These are phyloP conservation scores for Eucalyptus cloeziana DNA, from an alignment of 345 rosid genomes.

Conservation along the genomic window DNA sequence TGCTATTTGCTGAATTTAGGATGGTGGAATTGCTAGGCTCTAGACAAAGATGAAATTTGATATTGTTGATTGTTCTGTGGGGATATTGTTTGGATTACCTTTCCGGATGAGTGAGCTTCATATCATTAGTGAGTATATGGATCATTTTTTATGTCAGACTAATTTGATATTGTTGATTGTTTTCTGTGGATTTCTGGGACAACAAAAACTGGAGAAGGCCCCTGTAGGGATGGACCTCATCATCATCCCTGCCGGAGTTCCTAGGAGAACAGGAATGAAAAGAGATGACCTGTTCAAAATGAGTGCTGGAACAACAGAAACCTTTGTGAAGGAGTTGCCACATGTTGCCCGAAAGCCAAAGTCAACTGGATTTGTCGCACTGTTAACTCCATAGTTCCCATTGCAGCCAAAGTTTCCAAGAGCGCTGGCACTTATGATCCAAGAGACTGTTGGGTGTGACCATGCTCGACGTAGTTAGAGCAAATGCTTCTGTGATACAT, in stretches of 20 bases:
- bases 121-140: not conserved
- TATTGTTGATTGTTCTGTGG: not conserved
- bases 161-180: not conserved
- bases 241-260: not conserved
- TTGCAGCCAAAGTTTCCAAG: constrained; percentile 88
- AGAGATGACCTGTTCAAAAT: constrained; percentile 63
- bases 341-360: constrained; percentile 61
- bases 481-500: constrained; percentile 85
- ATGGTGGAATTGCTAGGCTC: not conserved
- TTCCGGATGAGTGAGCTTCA: not conserved
- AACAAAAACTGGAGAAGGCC: constrained; percentile 37
- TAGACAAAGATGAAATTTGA: not conserved
- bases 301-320: constrained; percentile 85
- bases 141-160: not conserved
- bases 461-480: constrained; percentile 93
- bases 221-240: not conserved
- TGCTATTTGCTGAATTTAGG: not conserved
- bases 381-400: constrained; percentile 84
- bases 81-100: not conserved
- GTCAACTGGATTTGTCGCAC: constrained; percentile 85
- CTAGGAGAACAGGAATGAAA: not conserved
- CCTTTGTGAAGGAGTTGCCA: constrained; percentile 70
- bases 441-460: constrained; percentile 80
- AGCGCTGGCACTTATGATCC: constrained; percentile 86
- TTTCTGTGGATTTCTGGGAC: constrained; percentile 66